Base-by-base conservation (phyloP, 768 basidiomycete genomes). In the Termitomyces sp. region DNA sequence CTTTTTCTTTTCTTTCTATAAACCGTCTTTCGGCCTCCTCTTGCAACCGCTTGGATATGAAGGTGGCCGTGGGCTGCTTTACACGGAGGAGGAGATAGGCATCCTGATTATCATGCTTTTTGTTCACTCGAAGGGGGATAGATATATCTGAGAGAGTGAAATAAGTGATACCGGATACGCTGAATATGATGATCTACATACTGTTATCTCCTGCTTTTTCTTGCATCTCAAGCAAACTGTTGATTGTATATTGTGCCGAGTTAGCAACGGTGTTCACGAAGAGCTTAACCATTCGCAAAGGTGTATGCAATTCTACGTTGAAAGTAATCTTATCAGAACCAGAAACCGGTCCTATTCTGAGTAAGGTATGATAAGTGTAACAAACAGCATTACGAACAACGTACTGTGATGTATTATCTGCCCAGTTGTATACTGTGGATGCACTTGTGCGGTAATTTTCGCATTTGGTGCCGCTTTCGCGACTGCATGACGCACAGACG, bases 371-470 rank as follows among this genome's bases (percentile, higher is more conserved):
- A 26, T 30, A 47, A 36, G 20, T 35, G 40, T 32, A 46, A 9
- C 36, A 28, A 28, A n/a, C 14, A 35, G 20, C 33, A 42, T 14
- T 20, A 53, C 38, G 30, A 30, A 28, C 8, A 47, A 54, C 44
- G 53, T 56, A 60, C 63, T 60, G 61, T 53, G 47, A 28, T 24
- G 58, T 58, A 42, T 64, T 64, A 26, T 64, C 63, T 16, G 14
- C 8, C 63, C 63, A 64, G 3, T 1, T 0, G 52, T 45, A 16
- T 26, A 32, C 20, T 45, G 55, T 10, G 56, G 38, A 58, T 6
- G 33, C 42, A 54, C 38, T 52, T 50, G 45, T 54, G 10, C 43
- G 51, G n/a, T 28, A 52, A 28, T 52, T 38, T 13, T 26, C 12
- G 38, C 4, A 12, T 30, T 42, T 40, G 18, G 10, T 26, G 35